Conservation (phyloP, 768 basidiomycete genomes). For the Pleurotus pulmonarius region DNA sequence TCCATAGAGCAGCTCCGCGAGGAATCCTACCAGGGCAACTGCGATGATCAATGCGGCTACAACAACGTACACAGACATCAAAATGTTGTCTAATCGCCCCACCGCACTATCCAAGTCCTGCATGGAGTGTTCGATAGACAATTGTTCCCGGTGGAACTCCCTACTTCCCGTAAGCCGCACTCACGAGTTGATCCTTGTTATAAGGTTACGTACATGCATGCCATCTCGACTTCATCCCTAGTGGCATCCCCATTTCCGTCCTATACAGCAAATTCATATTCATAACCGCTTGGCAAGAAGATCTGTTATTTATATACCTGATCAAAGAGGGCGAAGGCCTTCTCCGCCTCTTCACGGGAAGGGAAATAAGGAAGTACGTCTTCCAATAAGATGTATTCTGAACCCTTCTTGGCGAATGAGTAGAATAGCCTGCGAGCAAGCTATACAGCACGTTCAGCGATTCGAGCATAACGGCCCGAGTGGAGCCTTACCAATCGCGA, state of each 20-base stretch:
- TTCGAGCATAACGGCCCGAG: not conserved
- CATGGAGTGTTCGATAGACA: slow-evolving; percentile 84
- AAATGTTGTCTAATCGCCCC: slow-evolving; percentile 78
- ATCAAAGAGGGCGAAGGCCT: slow-evolving; percentile 68
- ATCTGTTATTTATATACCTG: slow-evolving; percentile 19
- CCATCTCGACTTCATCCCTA: slow-evolving; percentile 72
- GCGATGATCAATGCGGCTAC: slow-evolving; percentile 76
- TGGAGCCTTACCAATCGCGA: slow-evolving; percentile 50
- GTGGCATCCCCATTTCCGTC: slow-evolving; percentile 72
- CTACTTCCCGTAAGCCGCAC: slow-evolving; percentile 25
- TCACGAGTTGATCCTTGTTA: not conserved
- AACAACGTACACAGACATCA: slow-evolving; percentile 77
- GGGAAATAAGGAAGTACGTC: slow-evolving; percentile 76
- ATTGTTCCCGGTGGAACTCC: slow-evolving; percentile 81
- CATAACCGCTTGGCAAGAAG: too few species aligned
- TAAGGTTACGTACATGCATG: slow-evolving; percentile 49
- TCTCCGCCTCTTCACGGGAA: slow-evolving; percentile 59
- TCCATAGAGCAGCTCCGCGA: not conserved
- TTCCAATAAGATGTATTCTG: slow-evolving; percentile 54
- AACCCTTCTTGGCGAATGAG: slow-evolving; percentile 66
- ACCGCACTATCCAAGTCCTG: slow-evolving; percentile 88
- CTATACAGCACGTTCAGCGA: slow-evolving; percentile 22
- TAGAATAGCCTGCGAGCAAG: slow-evolving; percentile 85
- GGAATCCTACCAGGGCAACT: slow-evolving; percentile 59
- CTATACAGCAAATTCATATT: not conserved